Conservation (phyloP, 2,329 filamentous ascomycete genomes). For the Aureobasidium zeae region DNA sequence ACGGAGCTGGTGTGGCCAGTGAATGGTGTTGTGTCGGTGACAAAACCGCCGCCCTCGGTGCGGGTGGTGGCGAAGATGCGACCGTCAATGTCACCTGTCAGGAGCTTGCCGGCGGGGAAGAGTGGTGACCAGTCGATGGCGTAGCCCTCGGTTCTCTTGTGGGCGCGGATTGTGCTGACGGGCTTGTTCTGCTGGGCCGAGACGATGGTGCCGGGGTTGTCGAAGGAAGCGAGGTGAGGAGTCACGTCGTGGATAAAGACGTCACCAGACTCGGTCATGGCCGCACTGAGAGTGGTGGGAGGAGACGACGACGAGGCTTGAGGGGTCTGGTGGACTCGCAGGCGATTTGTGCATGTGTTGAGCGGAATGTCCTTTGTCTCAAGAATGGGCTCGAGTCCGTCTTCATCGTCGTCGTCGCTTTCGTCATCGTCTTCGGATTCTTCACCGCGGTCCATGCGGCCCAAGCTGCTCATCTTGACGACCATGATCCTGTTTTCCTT, state of each 20-base stretch:
- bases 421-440: slow-evolving; percentile 61
- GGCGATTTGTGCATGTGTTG: slow-evolving; percentile 82
- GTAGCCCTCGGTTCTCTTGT: slow-evolving; percentile 82
- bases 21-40: slow-evolving; percentile 76
- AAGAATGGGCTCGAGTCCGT: slow-evolving; percentile 73
- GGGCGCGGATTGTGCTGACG: slow-evolving; percentile 74
- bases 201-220: slow-evolving; percentile 73
- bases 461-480: slow-evolving; percentile 89
- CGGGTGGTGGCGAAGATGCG: slow-evolving; percentile 81
- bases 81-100: slow-evolving; percentile 87
- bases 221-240: slow-evolving; percentile 79
- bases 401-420: slow-evolving; percentile 64
- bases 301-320: slow-evolving; percentile 59
- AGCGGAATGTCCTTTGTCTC: slow-evolving; percentile 86
- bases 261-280: slow-evolving; percentile 83
- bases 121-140: slow-evolving; percentile 93
- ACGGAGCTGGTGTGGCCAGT: slow-evolving; percentile 75
- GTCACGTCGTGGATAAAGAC: slow-evolving; percentile 93
- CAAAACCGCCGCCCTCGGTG: slow-evolving; percentile 79
- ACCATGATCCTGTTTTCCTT: slow-evolving; percentile 92
- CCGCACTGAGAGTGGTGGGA: slow-evolving; percentile 76
- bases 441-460: slow-evolving; percentile 67
- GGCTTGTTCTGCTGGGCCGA: slow-evolving; percentile 81
- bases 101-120: slow-evolving; percentile 68
- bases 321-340: slow-evolving; percentile 75